phyloP scores from a whole-genome alignment of 352 stramenopile species.

The Pythium aristosporum region DNA sequence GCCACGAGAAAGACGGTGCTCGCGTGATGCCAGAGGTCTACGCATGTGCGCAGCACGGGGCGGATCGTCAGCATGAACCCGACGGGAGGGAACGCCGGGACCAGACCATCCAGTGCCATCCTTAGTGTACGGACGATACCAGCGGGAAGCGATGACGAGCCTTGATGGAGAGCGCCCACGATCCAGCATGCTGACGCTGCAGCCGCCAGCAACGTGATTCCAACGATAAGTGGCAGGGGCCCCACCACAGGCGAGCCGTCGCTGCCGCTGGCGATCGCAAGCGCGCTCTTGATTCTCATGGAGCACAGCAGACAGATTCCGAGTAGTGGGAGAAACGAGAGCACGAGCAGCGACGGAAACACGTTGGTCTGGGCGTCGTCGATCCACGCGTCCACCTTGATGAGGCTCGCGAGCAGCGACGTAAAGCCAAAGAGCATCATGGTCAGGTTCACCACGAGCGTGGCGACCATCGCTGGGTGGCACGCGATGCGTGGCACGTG shows the following conservation, averaged over 20 bases:
- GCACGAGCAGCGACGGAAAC: conserved; percentile 46
- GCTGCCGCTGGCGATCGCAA: not conserved
- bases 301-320: conserved; percentile 40
- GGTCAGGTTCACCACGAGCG: conserved; percentile 49
- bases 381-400: conserved; percentile 52
- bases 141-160: conserved; percentile 21
- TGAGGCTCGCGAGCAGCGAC: conserved; percentile 52
- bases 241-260: conserved; percentile 13
- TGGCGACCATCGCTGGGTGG: conserved; percentile 34
- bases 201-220: not conserved
- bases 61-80: conserved; percentile 24
- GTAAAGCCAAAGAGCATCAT: conserved; percentile 51
- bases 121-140: conserved; percentile 2
- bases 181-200: conserved; percentile 13
- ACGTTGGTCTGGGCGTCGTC: conserved; percentile 38
- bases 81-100: conserved; percentile 25
- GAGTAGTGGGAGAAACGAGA: conserved; percentile 50
- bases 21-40: conserved; percentile 24
- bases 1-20: conserved; percentile 23
- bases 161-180: conserved; percentile 33
- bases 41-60: conserved; percentile 28
- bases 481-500: conserved; percentile 20
- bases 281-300: conserved; percentile 30
- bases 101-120: not conserved
- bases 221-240: conserved; percentile 1